Evolutionary conservation across 345 rosid species (phyloP), one percentile per base, ranked within the genome.

Genomic region (Ceriops decandra): DNA sequence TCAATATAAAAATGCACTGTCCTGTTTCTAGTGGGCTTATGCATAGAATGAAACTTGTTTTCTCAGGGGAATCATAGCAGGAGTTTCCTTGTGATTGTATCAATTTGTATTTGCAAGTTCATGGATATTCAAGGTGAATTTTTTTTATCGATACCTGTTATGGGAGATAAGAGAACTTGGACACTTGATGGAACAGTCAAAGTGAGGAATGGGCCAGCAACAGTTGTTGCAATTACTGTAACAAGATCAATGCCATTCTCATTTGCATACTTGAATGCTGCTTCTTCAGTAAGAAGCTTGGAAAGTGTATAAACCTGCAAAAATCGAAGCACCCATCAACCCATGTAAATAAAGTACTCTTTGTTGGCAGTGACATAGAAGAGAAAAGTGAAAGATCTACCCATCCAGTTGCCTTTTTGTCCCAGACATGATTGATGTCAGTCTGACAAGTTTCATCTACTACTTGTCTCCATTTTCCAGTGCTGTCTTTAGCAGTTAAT

Each of bases 391-490:
- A 20, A 57, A 57, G 33, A 52, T 38, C 49, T 83, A 92, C 95
- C 98, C 98, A 90, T 83, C 98, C 97, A 52, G 82, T 81, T 71
- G 92, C 79, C 87, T 85, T 87, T 49, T 77, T 74, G 26, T 77
- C 76, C 82, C 83, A 79, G 54, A 87, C 86, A 75, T 72, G 80
- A 58, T 84, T 82, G 46, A 76, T 57, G 5, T 78, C 73, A 59
- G 77, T 82, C 79, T 79, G 88, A 85, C 93, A 89, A 78, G 85
- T 79, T 75, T 93, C 96, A 74, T 90, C 96, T 5, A 87, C 93
- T 5, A 82, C 52, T 20, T 79, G 73, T 72, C 82, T 86, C 89
- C 88, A 84, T 68, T 65, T 73, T 68, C 87, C 88, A 59, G 57
- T 30, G 69, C 72, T 72, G 79, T 85, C 87, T 70, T 80, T 87